Conservation (phyloP, 805 yeast species). For the Sungouiozyma ichnusensis region DNA sequence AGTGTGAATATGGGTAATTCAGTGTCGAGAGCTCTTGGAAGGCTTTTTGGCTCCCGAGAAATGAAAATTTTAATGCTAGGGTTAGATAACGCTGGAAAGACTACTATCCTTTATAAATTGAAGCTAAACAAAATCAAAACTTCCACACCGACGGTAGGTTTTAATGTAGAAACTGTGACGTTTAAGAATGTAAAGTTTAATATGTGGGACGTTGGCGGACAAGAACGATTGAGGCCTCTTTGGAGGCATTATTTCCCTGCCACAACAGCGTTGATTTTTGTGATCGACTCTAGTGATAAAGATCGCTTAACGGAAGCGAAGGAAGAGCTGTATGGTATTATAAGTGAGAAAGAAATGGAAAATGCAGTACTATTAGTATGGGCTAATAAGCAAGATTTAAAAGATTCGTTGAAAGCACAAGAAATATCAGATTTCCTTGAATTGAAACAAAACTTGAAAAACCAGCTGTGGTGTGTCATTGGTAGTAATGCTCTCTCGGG, state of each 20-base stretch:
- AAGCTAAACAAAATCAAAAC: conserved; percentile 65
- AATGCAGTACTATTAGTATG: conserved; percentile 70
- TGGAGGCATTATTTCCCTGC: conserved; percentile 96
- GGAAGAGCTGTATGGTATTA: conserved; percentile 64
- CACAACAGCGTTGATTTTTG: conserved; percentile 84
- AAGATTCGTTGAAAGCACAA: conserved; percentile 62
- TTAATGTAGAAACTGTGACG: conserved; percentile 80
- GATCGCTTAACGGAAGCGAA: conserved; percentile 68
- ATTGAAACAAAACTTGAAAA: conserved; percentile 43
- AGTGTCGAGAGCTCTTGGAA: conserved; percentile 30
- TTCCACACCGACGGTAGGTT: conserved; percentile 90
- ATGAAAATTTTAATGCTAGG: conserved; percentile 81
- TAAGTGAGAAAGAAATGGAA: conserved; percentile 74
- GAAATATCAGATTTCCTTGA: conserved; percentile 68
- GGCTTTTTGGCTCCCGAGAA: conserved; percentile 43
- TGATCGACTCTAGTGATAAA: conserved; percentile 71
- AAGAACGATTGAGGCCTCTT: conserved; percentile 78
- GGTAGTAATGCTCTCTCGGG: conserved; percentile 88
- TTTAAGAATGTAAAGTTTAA: conserved; percentile 75
- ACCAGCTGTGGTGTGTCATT: conserved; percentile 82
- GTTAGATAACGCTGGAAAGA: conserved; percentile 87
- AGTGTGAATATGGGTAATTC: conserved; percentile 29
- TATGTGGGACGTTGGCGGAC: conserved; percentile 96
- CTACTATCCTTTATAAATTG: conserved; percentile 74
- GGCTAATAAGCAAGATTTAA: conserved; percentile 82